Conservation (phyloP, 257 asterid genomes). For the Plectranthus barbatus region DNA sequence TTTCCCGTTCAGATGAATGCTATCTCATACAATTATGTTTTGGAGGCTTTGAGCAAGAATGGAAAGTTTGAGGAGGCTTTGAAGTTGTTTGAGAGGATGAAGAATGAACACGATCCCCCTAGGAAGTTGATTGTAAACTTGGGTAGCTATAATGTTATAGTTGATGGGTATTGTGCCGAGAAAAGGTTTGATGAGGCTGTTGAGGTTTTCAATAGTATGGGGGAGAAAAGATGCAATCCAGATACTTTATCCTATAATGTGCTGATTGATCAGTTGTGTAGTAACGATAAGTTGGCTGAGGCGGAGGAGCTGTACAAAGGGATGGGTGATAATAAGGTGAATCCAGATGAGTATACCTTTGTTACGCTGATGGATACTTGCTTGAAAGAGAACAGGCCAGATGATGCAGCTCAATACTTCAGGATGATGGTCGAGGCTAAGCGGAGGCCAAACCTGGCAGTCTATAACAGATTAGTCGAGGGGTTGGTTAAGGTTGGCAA, state of each 20-base stretch:
- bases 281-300: constrained; percentile 47
- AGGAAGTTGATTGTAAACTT: constrained; percentile 59
- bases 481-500: constrained; percentile 76
- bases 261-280: constrained; percentile 77
- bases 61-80: constrained; percentile 79
- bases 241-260: constrained; percentile 73
- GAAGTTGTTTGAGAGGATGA: constrained; percentile 70
- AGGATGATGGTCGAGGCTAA: constrained; percentile 81
- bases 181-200: constrained; percentile 67
- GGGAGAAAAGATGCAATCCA: constrained; percentile 65
- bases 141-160: constrained; percentile 82
- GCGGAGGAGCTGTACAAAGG: constrained; percentile 76
- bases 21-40: constrained; percentile 56
- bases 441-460: constrained; percentile 69
- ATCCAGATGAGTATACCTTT: constrained; percentile 78
- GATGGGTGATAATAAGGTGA: constrained; percentile 59
- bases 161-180: constrained; percentile 65
- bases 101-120: constrained; percentile 72
- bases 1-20: constrained; percentile 57
- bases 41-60: constrained; percentile 81
- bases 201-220: constrained; percentile 65
- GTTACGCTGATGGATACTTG: constrained; percentile 79
- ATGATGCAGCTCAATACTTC: constrained; percentile 69
- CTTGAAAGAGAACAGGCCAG: constrained; percentile 63
- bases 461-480: constrained; percentile 61